Evolutionary conservation across 2,329 filamentous ascomycete genomes (phyloP).

Genomic region (Peltaster fructicola): DNA sequence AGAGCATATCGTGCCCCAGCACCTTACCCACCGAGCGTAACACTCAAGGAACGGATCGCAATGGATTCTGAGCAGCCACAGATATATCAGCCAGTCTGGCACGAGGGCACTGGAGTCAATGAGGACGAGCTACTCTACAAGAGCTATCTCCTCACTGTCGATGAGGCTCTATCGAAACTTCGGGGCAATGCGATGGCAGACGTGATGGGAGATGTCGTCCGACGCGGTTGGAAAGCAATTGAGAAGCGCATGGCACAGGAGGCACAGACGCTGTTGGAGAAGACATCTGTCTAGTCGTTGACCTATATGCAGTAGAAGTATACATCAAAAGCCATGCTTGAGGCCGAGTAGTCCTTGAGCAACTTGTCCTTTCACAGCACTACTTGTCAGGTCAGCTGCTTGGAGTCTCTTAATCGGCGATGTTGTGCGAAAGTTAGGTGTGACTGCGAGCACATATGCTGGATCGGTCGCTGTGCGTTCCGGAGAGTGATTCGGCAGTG

Average conservation of each 20-base stretch:
- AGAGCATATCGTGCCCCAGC: constrained; percentile 19
- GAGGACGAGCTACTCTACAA: constrained; percentile 28
- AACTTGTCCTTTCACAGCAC: constrained; percentile 31
- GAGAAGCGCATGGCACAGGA: constrained; percentile 20
- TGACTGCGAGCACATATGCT: constrained; percentile 6
- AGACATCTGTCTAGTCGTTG: too few relatives aligned
- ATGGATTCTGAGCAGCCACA: constrained; percentile 19
- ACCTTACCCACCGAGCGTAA: constrained; percentile 19
- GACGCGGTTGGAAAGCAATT: constrained; percentile 28
- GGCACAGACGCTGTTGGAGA: too few relatives aligned
- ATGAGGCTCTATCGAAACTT: constrained; percentile 25
- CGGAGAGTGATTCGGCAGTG: constrained; percentile 7
- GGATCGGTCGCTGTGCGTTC: constrained; percentile 3
- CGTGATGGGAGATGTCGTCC: constrained; percentile 31
- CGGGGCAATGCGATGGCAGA: constrained; percentile 25
- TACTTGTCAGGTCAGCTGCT: constrained; percentile 26
- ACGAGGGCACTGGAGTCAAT: constrained; percentile 31
- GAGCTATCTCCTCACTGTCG: constrained; percentile 24
- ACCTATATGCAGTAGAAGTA: too few relatives aligned
- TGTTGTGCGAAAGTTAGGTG: constrained; percentile 3
- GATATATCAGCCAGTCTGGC: constrained; percentile 26
- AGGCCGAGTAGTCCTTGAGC: constrained; percentile 37
- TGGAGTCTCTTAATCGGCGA: constrained; percentile 13
- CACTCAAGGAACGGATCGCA: constrained; percentile 21
- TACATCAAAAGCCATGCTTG: constrained; percentile 7